Conservation (phyloP, 495 filamentous ascomycete genomes). For the Neurospora tetraspora region DNA sequence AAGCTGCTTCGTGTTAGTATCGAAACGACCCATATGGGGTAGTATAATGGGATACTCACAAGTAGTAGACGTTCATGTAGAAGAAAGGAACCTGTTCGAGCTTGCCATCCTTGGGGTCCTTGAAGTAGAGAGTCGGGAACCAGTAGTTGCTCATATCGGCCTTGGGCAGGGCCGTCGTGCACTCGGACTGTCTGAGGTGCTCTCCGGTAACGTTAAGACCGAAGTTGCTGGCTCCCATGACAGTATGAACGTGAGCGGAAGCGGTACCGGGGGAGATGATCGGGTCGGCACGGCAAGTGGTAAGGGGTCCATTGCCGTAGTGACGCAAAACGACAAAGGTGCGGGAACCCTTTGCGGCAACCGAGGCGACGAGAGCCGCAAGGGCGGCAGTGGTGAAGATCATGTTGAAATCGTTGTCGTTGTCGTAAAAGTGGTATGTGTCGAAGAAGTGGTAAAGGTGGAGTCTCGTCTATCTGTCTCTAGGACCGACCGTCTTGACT, state of each 20-base stretch:
- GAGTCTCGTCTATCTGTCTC: neutral
- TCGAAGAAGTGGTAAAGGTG: neutral
- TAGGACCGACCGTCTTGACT: slow-evolving; percentile 2
- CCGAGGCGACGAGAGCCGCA: slow-evolving; percentile 7
- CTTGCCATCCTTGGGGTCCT: slow-evolving; percentile 47
- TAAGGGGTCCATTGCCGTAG: slow-evolving; percentile 36
- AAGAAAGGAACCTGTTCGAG: slow-evolving; percentile 55
- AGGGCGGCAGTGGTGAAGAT: slow-evolving; percentile 17
- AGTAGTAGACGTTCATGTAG: slow-evolving; percentile 62
- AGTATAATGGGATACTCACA: slow-evolving; percentile 29
- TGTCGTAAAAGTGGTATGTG: neutral
- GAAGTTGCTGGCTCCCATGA: slow-evolving; percentile 64
- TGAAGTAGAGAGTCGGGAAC: slow-evolving; percentile 59
- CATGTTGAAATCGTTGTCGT: slow-evolving; percentile 15
- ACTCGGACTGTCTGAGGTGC: slow-evolving; percentile 46
- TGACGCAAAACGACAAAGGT: slow-evolving; percentile 39
- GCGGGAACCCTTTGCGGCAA: slow-evolving; percentile 22
- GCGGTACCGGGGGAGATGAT: slow-evolving; percentile 49
- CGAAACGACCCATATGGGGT: neutral
- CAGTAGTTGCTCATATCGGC: slow-evolving; percentile 71
- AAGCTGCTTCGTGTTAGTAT: slow-evolving; percentile 33
- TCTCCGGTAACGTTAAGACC: slow-evolving; percentile 51
- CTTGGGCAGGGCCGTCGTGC: slow-evolving; percentile 55
- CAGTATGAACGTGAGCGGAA: slow-evolving; percentile 55
- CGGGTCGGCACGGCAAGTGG: slow-evolving; percentile 53